Base-by-base conservation (phyloP, 441 rosid genomes). In the Jatropha multifida region DNA sequence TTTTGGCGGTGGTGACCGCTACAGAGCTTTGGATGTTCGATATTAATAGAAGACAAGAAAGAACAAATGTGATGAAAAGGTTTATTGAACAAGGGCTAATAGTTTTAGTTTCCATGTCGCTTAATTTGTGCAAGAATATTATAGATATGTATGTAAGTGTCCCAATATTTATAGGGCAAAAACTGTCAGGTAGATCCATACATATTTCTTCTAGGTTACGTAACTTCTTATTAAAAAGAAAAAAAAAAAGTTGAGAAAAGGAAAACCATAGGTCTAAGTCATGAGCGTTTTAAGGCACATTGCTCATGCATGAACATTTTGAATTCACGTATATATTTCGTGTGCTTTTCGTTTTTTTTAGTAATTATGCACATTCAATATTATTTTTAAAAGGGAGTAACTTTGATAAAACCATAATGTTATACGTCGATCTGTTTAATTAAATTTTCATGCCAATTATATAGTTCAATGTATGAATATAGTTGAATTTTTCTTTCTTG, bases 11-110 rank as follows among this genome's bases (percentile, higher is more conserved):
- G 55, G 70, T 27, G 26, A 49, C 27, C 26, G 74, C 42, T 32
- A 81, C 68, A 52, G 74, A 26, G 27, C 5, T 73, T 1, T 76
- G 68, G 23, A 71, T 51, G 68, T 52, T 71, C 46, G 82, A 75
- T 38, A 62, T 7, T 44, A 85, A 48, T 40, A 85, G 7, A 14
- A 87, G 69, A 72, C 76, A 75, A 37, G 85, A 77, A 55, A 80
- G 74, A 54, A 17, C 10, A 61, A 66, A 41, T 46, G 67, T 38
- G 18, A 79, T 7, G 20, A 62, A 5, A 37, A 4, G 23, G 20
- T 41, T 27, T 41, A 37, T 20, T 23, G 54, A 69, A 20, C 20
- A 55, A 27, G 9, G 46, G 20, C 9, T 17, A 11, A 48, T 26
- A 4, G 15, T 61, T 73, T 60, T 60, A 5, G 73, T 64, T 73